Evolutionary conservation across 1,139 yeast species (phyloP), one percentile per base, ranked within the genome.

Genomic region (Meyerozyma carpophila): DNA sequence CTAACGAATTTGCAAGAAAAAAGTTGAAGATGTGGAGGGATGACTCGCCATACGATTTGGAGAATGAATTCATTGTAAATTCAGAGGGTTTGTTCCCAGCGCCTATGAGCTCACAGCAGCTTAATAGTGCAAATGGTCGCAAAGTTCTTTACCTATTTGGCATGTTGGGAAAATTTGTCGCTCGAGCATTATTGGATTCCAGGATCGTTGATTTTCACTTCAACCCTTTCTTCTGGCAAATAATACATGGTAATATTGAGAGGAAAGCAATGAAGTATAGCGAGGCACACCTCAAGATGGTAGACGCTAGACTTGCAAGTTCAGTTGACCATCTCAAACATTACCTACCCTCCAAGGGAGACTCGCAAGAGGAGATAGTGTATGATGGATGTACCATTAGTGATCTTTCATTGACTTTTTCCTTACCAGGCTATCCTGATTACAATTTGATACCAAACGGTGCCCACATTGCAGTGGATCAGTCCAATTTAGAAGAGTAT

Each of bases 171-270:
- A 82, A 79, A 45, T 89, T 93, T 56, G 72, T 91, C 45, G 97
- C 96, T 0, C 73, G 98, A 47, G 86, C 97, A 0, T 68, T 91
- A 59, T 64, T 93, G 43, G 98, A 93, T 63, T 84, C 90, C 13
- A 72, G 98, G 50, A 82, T 91, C 43, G 76, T 93, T 44, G 98
- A 93, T 59, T 82, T 93, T 61, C 73, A 81, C 43, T 82, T 93
- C 63, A 89, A 82, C 57, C 77, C 82, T 0, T 62, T 81, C 4
- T 89, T 93, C 56, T 84, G 93, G 60, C 71, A 73, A 48, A 48
- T 83, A 18, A 58, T 65, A 5, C 67, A 65, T 5, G 27, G 25
- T 43, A 45, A 16, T 47, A 48, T 37, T 38, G 46, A 11, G 54
- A 48, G 63, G 14, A 37, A 63, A 31, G 52, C 47, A 62, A 68